phyloP scores from a whole-genome alignment of 257 asterid genomes.

The Nicotiana otophora region DNA sequence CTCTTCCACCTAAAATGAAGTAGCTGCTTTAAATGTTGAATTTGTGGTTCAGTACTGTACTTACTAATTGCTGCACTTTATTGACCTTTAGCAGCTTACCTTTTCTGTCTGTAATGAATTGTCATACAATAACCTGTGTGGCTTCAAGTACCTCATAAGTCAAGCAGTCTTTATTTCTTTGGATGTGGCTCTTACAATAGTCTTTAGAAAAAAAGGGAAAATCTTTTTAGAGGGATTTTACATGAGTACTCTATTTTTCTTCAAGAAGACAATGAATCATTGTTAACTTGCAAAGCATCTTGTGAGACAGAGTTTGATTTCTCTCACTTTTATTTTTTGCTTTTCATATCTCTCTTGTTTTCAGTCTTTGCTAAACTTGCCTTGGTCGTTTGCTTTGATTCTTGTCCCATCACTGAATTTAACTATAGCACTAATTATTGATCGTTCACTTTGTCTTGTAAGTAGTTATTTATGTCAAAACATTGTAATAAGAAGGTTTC shows the following conservation, averaged over 20 bases:
- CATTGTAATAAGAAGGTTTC: slow-evolving; percentile 6
- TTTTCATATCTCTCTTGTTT: neutral
- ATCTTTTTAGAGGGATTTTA: neutral
- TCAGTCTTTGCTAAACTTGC: neutral
- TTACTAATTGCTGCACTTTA: neutral
- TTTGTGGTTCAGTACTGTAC: neutral
- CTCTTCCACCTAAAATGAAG: neutral
- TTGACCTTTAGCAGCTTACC: neutral
- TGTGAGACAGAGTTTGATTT: neutral
- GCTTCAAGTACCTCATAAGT: neutral
- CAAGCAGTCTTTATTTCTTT: neutral
- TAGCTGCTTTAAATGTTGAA: neutral
- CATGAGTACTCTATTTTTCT: neutral
- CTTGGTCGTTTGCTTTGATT: neutral
- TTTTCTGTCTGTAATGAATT: neutral
- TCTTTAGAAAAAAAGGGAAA: neutral
- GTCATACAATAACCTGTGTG: neutral
- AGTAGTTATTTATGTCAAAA: slow-evolving; percentile 3
- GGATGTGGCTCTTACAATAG: neutral
- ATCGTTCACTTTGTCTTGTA: neutral
- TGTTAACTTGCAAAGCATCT: neutral
- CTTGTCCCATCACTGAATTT: neutral
- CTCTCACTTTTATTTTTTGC: neutral
- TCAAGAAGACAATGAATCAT: neutral
- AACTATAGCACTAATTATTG: neutral